Conservation (phyloP, 2,329 filamentous ascomycete genomes). For the Cladosporium oxysporum region DNA sequence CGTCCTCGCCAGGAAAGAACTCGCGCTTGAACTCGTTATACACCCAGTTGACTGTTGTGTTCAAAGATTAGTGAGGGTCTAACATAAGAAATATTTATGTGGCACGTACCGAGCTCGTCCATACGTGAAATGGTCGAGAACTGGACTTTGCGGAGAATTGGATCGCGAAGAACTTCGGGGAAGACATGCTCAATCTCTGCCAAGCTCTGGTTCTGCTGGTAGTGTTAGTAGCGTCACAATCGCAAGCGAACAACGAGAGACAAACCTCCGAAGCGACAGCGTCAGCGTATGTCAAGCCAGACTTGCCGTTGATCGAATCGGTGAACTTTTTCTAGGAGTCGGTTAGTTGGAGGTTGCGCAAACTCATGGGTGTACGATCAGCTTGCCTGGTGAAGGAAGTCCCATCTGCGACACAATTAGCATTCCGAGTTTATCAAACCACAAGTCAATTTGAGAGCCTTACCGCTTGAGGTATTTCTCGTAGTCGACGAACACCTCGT, state of each 20-base stretch:
- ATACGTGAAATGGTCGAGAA: slow-evolving; percentile 87
- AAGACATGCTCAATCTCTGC: slow-evolving; percentile 89
- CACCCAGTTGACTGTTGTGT: slow-evolving; percentile 52
- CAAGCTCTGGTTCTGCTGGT: slow-evolving; percentile 60
- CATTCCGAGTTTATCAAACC: slow-evolving; percentile 5
- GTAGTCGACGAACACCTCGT: slow-evolving; percentile 85
- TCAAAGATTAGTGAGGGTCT: not conserved
- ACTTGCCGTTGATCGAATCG: slow-evolving; percentile 93
- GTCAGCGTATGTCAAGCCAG: slow-evolving; percentile 87
- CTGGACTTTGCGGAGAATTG: slow-evolving; percentile 86
- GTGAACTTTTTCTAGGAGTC: slow-evolving; percentile 78
- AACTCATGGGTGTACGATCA: slow-evolving; percentile 19
- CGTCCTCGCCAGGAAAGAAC: slow-evolving; percentile 85
- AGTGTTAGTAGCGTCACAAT: slow-evolving; percentile 25
- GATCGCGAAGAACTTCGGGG: slow-evolving; percentile 85
- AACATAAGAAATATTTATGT: not conserved
- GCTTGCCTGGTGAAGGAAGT: slow-evolving; percentile 87
- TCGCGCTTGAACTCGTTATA: slow-evolving; percentile 75
- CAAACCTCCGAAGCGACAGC: slow-evolving; percentile 58
- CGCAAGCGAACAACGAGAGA: not conserved
- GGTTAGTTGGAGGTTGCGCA: slow-evolving; percentile 23
- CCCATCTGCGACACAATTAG: slow-evolving; percentile 61
- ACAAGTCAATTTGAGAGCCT: slow-evolving; percentile 34
- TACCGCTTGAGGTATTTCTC: slow-evolving; percentile 84
- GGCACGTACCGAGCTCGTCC: slow-evolving; percentile 68